Evolutionary conservation across 2,329 filamentous ascomycete species (phyloP), one percentile per base, ranked within the genome.

Genomic region (Arachnopeziza araneosa): DNA sequence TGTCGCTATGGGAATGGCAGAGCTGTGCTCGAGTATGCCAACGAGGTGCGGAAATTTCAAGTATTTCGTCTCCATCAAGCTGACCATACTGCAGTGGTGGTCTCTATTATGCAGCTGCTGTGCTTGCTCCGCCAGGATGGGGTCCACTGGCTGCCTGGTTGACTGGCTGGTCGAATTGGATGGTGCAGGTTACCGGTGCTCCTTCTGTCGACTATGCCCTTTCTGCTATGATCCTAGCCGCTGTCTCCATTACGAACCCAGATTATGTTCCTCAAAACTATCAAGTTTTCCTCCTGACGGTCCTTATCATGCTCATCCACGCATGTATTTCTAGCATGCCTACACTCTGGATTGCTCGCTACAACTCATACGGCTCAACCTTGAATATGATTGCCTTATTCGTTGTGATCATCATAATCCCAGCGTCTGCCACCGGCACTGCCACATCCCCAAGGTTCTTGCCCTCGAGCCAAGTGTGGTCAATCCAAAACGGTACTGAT

Each of bases 21-120:
- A 91, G 73, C 76, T 91, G 21, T 90, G 87, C 67, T 87, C 83
- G 2, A 85, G 84, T 52, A 90, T 90, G 87, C 87, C 87, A 3
- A 90, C 87, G 1, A 84, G 80, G 72, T 79, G 70, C 56, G 66
- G 62, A 24, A 23, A 12, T 51, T 36, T 24, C 12, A 10, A 50
- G 6, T 49, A 22, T 19, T 14, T 22, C 3, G 24, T 12, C 21
- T 22, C 10, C n/a, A 12, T n/a, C 21, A 52, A 52, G 19, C 24
- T 52, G n/a, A 52, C 21, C 17, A 22, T 3, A 9, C 44, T 17
- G 55, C 50, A 77, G 80, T 66, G 88, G 88, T 58, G 88, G 88
- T 24, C 76, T 91, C 17, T 91, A 91, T 73, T 91, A 91, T 71
- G 87, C 88, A 19, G 76, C 86, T 21, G 88, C 88, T 3, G 88